Base-by-base conservation (phyloP, 352 stramenopile genomes). In the Thraustotheca clavata region DNA sequence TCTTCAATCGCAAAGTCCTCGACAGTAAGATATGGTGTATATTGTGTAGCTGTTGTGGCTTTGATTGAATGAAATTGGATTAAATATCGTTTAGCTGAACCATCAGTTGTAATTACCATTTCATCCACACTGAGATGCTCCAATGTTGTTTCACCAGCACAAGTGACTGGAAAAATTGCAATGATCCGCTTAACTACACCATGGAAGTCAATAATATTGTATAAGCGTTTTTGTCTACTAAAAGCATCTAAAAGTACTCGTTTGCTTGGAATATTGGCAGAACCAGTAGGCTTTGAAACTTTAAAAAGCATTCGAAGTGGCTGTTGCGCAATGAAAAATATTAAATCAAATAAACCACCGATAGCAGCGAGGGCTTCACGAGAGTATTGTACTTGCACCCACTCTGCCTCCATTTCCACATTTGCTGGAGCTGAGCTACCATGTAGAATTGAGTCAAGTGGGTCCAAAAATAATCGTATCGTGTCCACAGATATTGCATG, bases 341-440 rank as follows among this genome's bases (percentile, higher is more conserved):
- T 75, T n/a, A 93, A 49, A 36, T 90, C 77, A 2, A 89, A 39
- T 36, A 81, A 57, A 1, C 80, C 82, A 2, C 76, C 83, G 20
- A 93, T 78, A 0, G 74, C 72, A 57, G 90, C 80, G 11, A 93
- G 65, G 0, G 76, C 72, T 32, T 86, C 72, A 5, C 80, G 71
- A 3, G 73, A 72, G 78, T 80, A 93, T 34, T 83, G 83, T 1
- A 87, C 67, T 62, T 93, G 79, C 5, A 91, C 63, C 80, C 81
- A 89, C 60, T 93, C 80, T 29, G 75, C 74, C 39, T 91, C 82
- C 76, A 91, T 77, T 57, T 93, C 83, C 31, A 91, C 63, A 7
- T 86, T 69, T 11, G 79, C 81, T 7, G 68, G 38, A n/a, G 29
- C 35, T 62, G 4, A 49, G 50, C 6, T 74, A 62, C 39, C 69